A percentile compares a stretch with the other conserved stretches of the same genome.
Evolutionary conservation across 164 flowering plant species (phyloP).

Genomic region (Tinospora cordifolia): DNA sequence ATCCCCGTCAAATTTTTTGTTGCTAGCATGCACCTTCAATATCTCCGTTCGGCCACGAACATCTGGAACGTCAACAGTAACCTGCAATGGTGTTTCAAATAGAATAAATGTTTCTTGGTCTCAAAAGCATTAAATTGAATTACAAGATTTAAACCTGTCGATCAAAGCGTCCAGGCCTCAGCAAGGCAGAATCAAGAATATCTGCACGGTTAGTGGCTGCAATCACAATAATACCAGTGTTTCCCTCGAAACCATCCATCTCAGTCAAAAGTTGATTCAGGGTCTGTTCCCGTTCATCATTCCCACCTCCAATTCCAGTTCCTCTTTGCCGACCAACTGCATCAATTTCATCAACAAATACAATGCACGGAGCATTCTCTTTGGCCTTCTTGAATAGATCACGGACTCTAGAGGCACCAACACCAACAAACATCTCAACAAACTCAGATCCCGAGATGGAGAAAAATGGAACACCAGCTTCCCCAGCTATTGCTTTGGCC

Average conservation of each 20-base stretch:
- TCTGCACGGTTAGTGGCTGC: constrained; percentile 95
- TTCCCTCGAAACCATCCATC: constrained; percentile 95
- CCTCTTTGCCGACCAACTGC: constrained; percentile 95
- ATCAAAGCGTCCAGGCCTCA: constrained; percentile 87
- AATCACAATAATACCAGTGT: constrained; percentile 80
- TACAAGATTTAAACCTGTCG: constrained; percentile 48
- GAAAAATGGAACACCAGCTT: constrained; percentile 92
- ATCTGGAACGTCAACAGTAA: constrained; percentile 82
- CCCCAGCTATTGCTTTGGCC: constrained; percentile 93
- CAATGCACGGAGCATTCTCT: constrained; percentile 94
- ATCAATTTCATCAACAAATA: constrained; percentile 94
- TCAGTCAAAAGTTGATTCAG: constrained; percentile 90
- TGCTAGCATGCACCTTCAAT: constrained; percentile 76
- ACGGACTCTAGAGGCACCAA: constrained; percentile 91
- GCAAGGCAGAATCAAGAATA: constrained; percentile 79
- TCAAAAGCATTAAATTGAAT: neutral
- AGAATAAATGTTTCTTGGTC: neutral
- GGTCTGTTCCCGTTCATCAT: constrained; percentile 92
- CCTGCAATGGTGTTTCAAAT: constrained; percentile 33
- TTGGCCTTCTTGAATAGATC: constrained; percentile 95
- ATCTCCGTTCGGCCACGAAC: constrained; percentile 83
- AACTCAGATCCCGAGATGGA: constrained; percentile 90
- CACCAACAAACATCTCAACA: constrained; percentile 96
- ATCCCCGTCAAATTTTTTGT: constrained; percentile 74
- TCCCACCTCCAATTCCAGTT: constrained; percentile 89